phyloP scores from a whole-genome alignment of 768 basidiomycete genomes.

The Boletus sensibilis region DNA sequence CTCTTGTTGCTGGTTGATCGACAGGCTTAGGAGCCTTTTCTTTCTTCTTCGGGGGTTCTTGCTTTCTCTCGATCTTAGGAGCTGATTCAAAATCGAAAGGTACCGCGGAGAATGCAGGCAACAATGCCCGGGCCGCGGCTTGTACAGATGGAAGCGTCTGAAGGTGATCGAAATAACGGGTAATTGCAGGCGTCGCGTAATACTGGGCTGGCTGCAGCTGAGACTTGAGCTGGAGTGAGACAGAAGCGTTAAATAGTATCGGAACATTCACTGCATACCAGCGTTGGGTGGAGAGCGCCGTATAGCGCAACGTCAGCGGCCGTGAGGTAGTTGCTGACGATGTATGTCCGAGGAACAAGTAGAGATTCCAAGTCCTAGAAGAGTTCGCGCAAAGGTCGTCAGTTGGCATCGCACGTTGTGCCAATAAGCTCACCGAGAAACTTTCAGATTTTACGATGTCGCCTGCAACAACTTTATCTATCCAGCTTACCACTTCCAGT shows the following conservation, averaged over 20 bases:
- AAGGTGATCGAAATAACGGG: constrained; percentile 94
- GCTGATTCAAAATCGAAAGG: constrained; percentile 73
- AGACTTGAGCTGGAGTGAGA: constrained; percentile 45
- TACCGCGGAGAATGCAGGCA: constrained; percentile 55
- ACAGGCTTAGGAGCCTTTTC: constrained; percentile 49
- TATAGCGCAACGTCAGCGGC: constrained; percentile 91
- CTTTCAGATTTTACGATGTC: constrained; percentile 45
- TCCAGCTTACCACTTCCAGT: constrained; percentile 66
- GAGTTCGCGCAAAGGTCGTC: constrained; percentile 2
- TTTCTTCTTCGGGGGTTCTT: constrained; percentile 75
- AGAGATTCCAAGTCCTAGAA: constrained; percentile 67
- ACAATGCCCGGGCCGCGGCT: constrained; percentile 49
- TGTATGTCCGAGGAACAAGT: constrained; percentile 76
- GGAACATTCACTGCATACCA: constrained; percentile 50
- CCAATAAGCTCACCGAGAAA: constrained; percentile 46
- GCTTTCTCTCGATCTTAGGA: constrained; percentile 71
- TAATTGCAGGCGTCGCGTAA: constrained; percentile 76
- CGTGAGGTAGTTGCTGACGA: constrained; percentile 81
- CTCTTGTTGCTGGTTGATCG: constrained; percentile 24
- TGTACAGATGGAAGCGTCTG: constrained; percentile 69
- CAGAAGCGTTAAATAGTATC: not conserved
- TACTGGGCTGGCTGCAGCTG: constrained; percentile 70
- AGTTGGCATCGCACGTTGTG: not conserved
- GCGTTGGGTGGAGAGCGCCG: constrained; percentile 77
- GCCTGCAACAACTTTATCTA: constrained; percentile 57